Evolutionary conservation across 2,329 filamentous ascomycete species (phyloP).

Genomic region (Penicillium polonicum): DNA sequence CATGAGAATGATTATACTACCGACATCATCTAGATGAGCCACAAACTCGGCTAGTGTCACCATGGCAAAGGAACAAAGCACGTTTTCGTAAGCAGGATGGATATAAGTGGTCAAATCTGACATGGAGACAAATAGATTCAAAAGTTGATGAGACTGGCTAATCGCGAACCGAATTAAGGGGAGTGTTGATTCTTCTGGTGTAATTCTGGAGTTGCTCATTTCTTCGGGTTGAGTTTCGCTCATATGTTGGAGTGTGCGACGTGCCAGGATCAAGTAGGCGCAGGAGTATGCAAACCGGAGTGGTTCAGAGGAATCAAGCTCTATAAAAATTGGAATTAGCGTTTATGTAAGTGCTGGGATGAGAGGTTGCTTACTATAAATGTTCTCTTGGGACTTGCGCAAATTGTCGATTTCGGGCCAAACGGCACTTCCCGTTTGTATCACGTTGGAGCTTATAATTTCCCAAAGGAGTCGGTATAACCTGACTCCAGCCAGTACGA

Average conservation of each 20-base stretch:
- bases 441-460: not conserved
- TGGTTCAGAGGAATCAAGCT: not conserved
- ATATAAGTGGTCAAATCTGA: not conserved
- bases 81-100: not conserved
- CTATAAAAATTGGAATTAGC: not conserved
- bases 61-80: not conserved
- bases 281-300: not conserved
- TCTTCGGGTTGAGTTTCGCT: not conserved
- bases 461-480: not conserved
- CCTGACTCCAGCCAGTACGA: not conserved
- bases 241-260: not conserved
- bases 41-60: not conserved
- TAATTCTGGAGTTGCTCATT: not conserved
- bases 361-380: not conserved
- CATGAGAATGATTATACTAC: not conserved
- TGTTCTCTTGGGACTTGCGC: not conserved
- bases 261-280: not conserved
- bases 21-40: not conserved
- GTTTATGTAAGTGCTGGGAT: not conserved
- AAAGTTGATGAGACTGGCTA: not conserved
- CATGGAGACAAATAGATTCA: not conserved
- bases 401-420: not conserved
- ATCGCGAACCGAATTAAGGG: not conserved
- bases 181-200: not conserved
- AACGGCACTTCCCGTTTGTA: not conserved